phyloP scores from a whole-genome alignment of 805 yeast species.

The Cyberlindnera mrakii region DNA sequence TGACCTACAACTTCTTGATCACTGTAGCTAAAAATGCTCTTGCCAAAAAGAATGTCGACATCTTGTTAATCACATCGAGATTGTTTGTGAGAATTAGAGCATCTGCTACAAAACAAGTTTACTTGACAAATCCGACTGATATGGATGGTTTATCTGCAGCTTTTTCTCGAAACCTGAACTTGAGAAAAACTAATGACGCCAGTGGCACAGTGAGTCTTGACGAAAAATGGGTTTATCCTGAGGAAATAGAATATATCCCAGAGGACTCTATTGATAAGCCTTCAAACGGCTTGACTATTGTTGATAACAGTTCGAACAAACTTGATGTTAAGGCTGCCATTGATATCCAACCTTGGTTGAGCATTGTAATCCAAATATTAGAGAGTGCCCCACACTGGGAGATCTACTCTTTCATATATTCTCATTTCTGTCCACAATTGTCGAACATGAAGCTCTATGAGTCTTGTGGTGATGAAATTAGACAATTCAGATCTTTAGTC shows the following conservation, averaged over 20 bases:
- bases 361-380: conserved; percentile 41
- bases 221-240: conserved; percentile 58
- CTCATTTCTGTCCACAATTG: conserved; percentile 67
- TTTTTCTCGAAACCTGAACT: conserved; percentile 41
- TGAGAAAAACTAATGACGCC: conserved; percentile 18
- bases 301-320: conserved; percentile 19
- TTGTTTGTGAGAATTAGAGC: conserved; percentile 50
- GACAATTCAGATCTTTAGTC: conserved; percentile 37
- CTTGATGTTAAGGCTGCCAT: conserved; percentile 19
- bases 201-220: conserved; percentile 17
- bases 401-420: conserved; percentile 55
- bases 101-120: conserved; percentile 38
- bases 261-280: conserved; percentile 36
- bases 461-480: conserved; percentile 31
- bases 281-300: conserved; percentile 20
- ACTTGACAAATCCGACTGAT: conserved; percentile 48
- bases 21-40: conserved; percentile 33
- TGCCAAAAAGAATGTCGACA: conserved; percentile 26
- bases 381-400: conserved; percentile 63
- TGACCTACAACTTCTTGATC: conserved; percentile 21
- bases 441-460: conserved; percentile 50
- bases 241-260: conserved; percentile 43
- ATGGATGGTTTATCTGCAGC: conserved; percentile 62
- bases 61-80: conserved; percentile 44
- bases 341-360: conserved; percentile 48